Evolutionary conservation across 2,329 filamentous ascomycete species (phyloP), one percentile per base, ranked within the genome.

Genomic region (Penicillium sp.): DNA sequence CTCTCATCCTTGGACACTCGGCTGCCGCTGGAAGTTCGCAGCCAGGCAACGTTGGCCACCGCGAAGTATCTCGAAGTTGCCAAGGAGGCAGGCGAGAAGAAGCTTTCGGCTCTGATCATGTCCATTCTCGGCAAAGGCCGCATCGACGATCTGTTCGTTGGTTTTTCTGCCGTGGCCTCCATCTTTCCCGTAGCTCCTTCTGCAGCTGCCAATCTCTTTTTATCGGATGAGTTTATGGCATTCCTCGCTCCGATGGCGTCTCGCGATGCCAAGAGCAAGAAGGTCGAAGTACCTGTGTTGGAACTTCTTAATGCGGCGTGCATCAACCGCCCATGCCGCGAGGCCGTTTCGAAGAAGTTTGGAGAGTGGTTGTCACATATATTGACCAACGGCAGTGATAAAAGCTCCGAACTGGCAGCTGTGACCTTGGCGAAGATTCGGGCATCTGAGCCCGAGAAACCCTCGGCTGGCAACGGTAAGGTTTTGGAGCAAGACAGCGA

Each of bases 271-370:
- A 95, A 93, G 78, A 93, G 88, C 69, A 83, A 84, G 61, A 90
- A 90, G 65, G 88, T 97, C 19, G 91, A 96, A 73, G 87, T 89
- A 55, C 89, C 91, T 2, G 88, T 91, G 44, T 75, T 99, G 62
- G 90, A 97, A 67, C 85, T 99, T 76, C 81, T 99, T 54, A 96
- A 92, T 73, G 91, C 90, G 11, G 92, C 93, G 7, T 97, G 91
- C 73, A 89, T 96, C 73, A 89, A 95, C 68, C 81, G 85, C 43
- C 78, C 84, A 7, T 97, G 92, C 67, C 85, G 94, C 19, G 89
- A 92, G 61, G 88, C 89, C 8, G 89, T 97, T 56, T 83, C 85
- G 62, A 91, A 91, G 70, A 86, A 96, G 68, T 96, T 93, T 71
- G 79, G 84, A 30, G 85, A 90, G 52, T 97, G 93, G 91, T 79